These are phyloP conservation scores for Hanseniaspora vineae DNA, from an alignment of 805 yeast species.

Conservation along the genomic window DNA sequence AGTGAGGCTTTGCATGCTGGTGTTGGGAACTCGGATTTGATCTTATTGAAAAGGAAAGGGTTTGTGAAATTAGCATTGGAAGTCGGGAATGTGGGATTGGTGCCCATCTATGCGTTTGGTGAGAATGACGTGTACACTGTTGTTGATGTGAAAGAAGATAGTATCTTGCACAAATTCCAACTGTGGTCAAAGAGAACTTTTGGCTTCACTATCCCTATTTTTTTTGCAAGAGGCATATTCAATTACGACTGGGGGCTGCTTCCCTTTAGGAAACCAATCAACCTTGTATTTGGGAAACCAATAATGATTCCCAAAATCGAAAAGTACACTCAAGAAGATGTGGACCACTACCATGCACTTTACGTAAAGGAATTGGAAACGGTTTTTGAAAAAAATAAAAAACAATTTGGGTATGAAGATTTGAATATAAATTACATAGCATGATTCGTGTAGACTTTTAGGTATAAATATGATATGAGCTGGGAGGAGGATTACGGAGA, in stretches of 20 bases:
- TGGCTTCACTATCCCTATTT: conserved; percentile 83
- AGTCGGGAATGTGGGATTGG: conserved; percentile 63
- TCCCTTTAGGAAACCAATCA: conserved; percentile 72
- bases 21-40: conserved; percentile 45
- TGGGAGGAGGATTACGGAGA: not conserved
- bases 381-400: conserved; percentile 57
- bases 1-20: conserved; percentile 67
- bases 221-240: conserved; percentile 85
- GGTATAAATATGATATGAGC: not conserved
- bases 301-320: conserved; percentile 40
- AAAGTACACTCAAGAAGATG: conserved; percentile 33
- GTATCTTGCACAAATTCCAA: conserved; percentile 47
- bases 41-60: conserved; percentile 70
- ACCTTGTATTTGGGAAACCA: conserved; percentile 64
- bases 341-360: conserved; percentile 58
- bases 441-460: conserved; percentile 1
- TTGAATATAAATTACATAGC: conserved; percentile 18
- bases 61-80: conserved; percentile 79
- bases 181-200: conserved; percentile 53
- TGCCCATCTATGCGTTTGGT: conserved; percentile 86
- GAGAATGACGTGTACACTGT: conserved; percentile 59
- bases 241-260: conserved; percentile 84
- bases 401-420: conserved; percentile 26
- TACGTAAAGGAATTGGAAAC: conserved; percentile 53
- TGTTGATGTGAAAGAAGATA: conserved; percentile 29